Percentiles rank a stretch among this genome's conserved stretches.
Conservation (phyloP, 805 yeast genomes). For the Scheffersomyces amazonensis region DNA sequence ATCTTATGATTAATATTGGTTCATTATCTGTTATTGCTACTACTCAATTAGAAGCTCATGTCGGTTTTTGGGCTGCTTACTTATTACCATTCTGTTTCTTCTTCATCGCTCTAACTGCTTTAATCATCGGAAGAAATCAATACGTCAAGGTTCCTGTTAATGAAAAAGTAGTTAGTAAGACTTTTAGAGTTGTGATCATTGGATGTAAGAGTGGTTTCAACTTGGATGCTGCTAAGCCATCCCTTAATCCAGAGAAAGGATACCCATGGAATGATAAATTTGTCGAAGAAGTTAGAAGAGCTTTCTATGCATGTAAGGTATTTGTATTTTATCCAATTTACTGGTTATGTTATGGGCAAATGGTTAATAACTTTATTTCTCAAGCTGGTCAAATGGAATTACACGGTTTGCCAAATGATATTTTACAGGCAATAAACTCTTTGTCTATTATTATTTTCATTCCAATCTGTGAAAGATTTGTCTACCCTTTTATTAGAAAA, state of each 20-base stretch:
- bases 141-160: constrained; percentile 58
- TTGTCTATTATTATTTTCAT: constrained; percentile 69
- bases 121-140: constrained; percentile 48
- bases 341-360: constrained; percentile 69
- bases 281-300: constrained; percentile 67
- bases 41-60: constrained; percentile 60
- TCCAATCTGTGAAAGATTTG: constrained; percentile 58
- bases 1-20: constrained; percentile 72
- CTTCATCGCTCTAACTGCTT: constrained; percentile 46
- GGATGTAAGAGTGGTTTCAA: constrained; percentile 46
- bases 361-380: constrained; percentile 66
- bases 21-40: constrained; percentile 75
- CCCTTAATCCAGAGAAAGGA: constrained; percentile 43
- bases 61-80: constrained; percentile 74
- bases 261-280: constrained; percentile 63
- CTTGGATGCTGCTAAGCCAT: constrained; percentile 56
- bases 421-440: constrained; percentile 72
- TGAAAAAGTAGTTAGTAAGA: constrained; percentile 55
- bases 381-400: constrained; percentile 72
- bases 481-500: constrained; percentile 44
- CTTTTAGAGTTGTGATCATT: constrained; percentile 42
- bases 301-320: constrained; percentile 68
- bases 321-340: constrained; percentile 67
- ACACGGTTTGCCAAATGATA: constrained; percentile 77
- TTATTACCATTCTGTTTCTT: constrained; percentile 63